Evolutionary conservation across 192 early-diverging fungal genomes (phyloP), one percentile per base, ranked within the genome.

Genomic region (Funneliformis mosseae): DNA sequence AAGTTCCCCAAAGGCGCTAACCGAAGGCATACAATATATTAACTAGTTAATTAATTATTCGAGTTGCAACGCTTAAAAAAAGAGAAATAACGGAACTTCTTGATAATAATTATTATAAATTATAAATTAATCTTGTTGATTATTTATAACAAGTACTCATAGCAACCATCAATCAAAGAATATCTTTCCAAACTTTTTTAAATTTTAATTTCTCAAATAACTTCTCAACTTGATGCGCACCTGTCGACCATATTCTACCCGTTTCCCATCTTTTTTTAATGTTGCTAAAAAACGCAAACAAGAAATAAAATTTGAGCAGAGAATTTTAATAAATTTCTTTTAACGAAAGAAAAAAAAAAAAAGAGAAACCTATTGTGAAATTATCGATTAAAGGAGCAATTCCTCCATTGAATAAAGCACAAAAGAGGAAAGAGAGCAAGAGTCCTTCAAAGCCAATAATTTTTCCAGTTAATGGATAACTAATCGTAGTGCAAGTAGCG

Each of bases 1-100:
- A 25, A 12, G 66, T 68, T 12, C 66, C 66, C 66, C 38, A 69
- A 33, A 69, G 18, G 18, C 63, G 63, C 63, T 66, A 27, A 66
- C 8, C 27, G 27, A 66, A 66, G n/a, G 6, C 12, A 11, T 28
- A 28, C 8, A 28, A 66, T 27, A 66, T 8, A 66, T 28, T 27
- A 66, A 33, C n/a, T 10, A 66, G 28, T 66, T 25, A 66, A 66
- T 28, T 66, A n/a, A 12, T 11, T 11, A 11, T 7, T 66, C 9
- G 11, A 66, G 8, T 25, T 7, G 25, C 27, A 7, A 66, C n/a
- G n/a, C n/a, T n/a, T n/a, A n/a, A n/a, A n/a, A n/a, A n/a, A n/a
- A n/a, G n/a, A n/a, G n/a, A n/a, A n/a, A n/a, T n/a, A n/a, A n/a
- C n/a, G n/a, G n/a, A n/a, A n/a, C n/a, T n/a, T n/a, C n/a, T n/a